These are phyloP conservation scores for Aspergillus tubingensis DNA, from an alignment of 2,329 filamentous ascomycete genomes.

Conservation along the genomic window DNA sequence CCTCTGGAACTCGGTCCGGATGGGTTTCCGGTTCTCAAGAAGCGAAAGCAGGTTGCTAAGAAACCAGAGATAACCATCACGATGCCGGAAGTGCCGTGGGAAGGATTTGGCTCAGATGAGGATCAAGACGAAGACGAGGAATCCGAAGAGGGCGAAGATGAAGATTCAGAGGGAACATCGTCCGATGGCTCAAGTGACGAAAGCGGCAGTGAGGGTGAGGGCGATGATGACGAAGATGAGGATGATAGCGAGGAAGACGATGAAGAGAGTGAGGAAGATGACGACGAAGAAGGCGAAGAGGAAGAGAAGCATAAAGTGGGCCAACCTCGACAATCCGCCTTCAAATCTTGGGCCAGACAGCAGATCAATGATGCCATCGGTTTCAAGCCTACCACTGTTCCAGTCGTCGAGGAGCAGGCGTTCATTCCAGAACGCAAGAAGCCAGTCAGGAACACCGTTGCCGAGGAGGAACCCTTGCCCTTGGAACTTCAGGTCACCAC, in stretches of 20 bases:
- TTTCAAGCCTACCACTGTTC: conserved; percentile 54
- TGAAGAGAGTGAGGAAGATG: conserved; percentile 23
- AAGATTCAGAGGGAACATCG: conserved; percentile 25
- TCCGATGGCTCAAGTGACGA: conserved; percentile 31
- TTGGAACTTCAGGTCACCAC: conserved; percentile 41
- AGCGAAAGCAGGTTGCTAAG: conserved; percentile 70
- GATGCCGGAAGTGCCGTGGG: conserved; percentile 45
- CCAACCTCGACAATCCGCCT: conserved; percentile 61
- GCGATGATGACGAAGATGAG: conserved; percentile 33
- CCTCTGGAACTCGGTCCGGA: conserved; percentile 78
- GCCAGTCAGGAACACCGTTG: conserved; percentile 39
- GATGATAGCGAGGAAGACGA: conserved; percentile 16
- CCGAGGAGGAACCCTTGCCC: conserved; percentile 44
- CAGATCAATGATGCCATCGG: conserved; percentile 84
- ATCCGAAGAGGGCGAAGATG: conserved; percentile 31
- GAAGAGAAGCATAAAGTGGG: conserved; percentile 20
- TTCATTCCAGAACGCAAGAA: conserved; percentile 31
- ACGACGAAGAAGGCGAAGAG: conserved; percentile 36
- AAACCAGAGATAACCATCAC: conserved; percentile 31
- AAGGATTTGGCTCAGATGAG: conserved; percentile 48
- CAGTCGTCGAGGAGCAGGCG: conserved; percentile 34
- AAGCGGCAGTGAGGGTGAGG: conserved; percentile 28
- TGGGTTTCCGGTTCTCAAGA: conserved; percentile 79
- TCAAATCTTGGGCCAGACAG: conserved; percentile 90
- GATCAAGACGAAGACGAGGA: conserved; percentile 35